Evolutionary conservation across 2,329 filamentous ascomycete genomes (phyloP).

Genomic region (Xylaria sp.): DNA sequence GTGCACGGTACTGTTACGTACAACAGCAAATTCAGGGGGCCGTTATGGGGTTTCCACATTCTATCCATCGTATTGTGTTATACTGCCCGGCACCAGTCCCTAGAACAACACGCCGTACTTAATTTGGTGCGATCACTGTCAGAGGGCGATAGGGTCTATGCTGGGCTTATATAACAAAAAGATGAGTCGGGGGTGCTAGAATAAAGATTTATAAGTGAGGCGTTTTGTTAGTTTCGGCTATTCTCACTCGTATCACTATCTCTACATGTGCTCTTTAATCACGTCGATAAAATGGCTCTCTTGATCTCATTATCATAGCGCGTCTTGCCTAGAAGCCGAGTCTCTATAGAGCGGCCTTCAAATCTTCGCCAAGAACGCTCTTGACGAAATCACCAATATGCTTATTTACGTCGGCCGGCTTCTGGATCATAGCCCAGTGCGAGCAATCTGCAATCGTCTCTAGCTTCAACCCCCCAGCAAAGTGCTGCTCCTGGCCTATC

Average conservation of each 20-base stretch:
- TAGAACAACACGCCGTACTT: not conserved
- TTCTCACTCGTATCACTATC: no score
- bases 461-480: slow-evolving; percentile 64
- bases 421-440: slow-evolving; percentile 87
- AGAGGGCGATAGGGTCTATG: no score
- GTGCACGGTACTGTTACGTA: not conserved
- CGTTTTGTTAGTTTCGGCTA: no score
- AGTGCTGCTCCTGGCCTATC: slow-evolving; percentile 69
- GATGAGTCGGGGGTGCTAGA: no score
- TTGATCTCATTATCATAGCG: not conserved
- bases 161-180: no score
- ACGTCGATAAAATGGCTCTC: not conserved
- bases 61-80: not conserved
- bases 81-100: no score
- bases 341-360: slow-evolving; percentile 47
- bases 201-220: no score
- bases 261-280: not conserved
- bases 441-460: slow-evolving; percentile 65
- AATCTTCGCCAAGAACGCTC: slow-evolving; percentile 47
- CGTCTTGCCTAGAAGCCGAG: not conserved
- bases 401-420: slow-evolving; percentile 71
- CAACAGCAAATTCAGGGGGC: not conserved
- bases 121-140: not conserved
- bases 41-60: not conserved
- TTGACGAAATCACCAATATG: slow-evolving; percentile 72